Evolutionary conservation across 176 grass and related monocot genomes (phyloP).

Genomic region (Tuctoria greenei): DNA sequence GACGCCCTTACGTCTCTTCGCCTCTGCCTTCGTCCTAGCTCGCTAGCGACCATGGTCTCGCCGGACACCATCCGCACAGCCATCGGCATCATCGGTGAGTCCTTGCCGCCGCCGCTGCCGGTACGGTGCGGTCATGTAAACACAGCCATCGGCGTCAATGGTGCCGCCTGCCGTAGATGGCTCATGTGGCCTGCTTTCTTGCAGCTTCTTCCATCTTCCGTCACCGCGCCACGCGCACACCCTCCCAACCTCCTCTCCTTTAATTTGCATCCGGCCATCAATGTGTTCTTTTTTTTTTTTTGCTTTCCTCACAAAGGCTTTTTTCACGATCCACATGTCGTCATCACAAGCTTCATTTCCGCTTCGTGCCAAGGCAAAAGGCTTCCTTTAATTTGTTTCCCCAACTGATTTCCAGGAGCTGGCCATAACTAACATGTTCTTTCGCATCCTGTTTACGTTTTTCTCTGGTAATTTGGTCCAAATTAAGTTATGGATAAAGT

Average conservation of each 20-base stretch:
- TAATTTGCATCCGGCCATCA: background rate
- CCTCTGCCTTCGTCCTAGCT: background rate
- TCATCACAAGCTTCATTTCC: background rate
- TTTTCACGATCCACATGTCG: constrained; percentile 2
- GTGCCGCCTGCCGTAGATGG: too few species aligned
- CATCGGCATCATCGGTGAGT: constrained; percentile 71
- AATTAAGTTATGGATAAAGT: background rate
- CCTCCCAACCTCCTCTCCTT: background rate
- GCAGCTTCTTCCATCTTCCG: background rate
- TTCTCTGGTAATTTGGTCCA: background rate
- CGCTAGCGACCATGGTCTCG: constrained; percentile 51
- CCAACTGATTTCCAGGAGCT: background rate
- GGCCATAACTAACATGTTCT: background rate
- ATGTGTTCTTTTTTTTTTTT: background rate
- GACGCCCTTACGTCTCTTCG: background rate
- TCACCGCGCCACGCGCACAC: background rate
- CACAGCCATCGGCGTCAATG: too few species aligned
- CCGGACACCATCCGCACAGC: constrained; percentile 63
- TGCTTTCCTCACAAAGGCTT: background rate
- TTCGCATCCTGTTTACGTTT: background rate
- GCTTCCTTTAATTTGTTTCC: background rate
- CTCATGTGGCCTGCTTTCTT: constrained; percentile 3
- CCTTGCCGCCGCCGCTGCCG: background rate
- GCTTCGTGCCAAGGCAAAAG: background rate
- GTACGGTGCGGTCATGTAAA: background rate